Evolutionary conservation across 1,284 basidiomycete species (phyloP).

Genomic region (Rhodotorula mucilaginosa): DNA sequence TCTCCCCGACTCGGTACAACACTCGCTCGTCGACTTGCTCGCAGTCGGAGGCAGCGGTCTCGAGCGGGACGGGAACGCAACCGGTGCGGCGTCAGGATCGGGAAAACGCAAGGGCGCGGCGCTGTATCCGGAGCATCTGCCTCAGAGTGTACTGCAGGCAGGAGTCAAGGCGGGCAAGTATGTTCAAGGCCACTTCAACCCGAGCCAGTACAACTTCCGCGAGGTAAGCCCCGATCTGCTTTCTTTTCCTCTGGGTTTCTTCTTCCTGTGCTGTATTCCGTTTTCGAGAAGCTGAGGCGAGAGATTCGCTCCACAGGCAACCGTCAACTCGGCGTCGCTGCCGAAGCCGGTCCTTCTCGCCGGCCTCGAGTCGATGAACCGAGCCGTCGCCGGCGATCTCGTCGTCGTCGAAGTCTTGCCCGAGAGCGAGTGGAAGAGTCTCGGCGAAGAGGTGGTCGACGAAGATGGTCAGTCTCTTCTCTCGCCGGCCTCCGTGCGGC

Average conservation of each 20-base stretch:
- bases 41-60: conserved; percentile 58
- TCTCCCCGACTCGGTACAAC: conserved; percentile 57
- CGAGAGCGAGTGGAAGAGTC: conserved; percentile 87
- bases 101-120: conserved; percentile 7
- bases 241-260: neutral
- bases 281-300: neutral
- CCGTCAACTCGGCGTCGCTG: conserved; percentile 68
- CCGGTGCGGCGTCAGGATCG: conserved; percentile 45
- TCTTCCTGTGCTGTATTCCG: too few species aligned
- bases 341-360: conserved; percentile 76
- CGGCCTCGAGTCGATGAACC: conserved; percentile 91
- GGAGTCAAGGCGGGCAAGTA: conserved; percentile 82
- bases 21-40: conserved; percentile 73
- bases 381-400: conserved; percentile 88
- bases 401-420: conserved; percentile 88
- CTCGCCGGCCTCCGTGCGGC: too few species aligned
- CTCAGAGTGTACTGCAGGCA: conserved; percentile 68
- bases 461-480: conserved; percentile 64
- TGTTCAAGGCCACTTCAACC: conserved; percentile 91
- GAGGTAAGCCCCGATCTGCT: conserved; percentile 58
- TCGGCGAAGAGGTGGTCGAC: conserved; percentile 89
- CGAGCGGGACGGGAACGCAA: conserved; percentile 50
- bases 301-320: conserved; percentile 59
- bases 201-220: conserved; percentile 92
- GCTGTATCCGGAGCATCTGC: conserved; percentile 66